These are phyloP conservation scores for Boletales sp. DNA, from an alignment of 768 basidiomycete genomes.

Conservation along the genomic window DNA sequence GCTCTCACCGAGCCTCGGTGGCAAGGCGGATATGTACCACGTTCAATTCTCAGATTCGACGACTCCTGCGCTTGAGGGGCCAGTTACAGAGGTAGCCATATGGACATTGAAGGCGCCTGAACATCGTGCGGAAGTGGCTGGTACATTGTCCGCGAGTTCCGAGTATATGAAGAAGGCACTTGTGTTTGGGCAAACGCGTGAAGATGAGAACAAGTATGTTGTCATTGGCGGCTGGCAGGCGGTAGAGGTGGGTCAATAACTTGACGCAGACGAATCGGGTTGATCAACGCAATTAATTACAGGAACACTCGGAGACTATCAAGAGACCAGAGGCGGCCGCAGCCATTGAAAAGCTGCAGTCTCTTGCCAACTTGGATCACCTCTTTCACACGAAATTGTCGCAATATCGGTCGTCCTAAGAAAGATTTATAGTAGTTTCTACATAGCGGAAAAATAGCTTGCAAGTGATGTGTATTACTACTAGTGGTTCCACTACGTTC, in stretches of 20 bases:
- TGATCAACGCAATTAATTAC: not conserved
- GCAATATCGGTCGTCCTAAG: not conserved
- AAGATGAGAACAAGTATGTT: constrained; percentile 20
- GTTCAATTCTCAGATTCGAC: constrained; percentile 16
- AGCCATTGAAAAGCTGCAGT: constrained; percentile 4
- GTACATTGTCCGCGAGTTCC: constrained; percentile 8
- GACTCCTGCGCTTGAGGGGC: constrained; percentile 12
- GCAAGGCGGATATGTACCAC: constrained; percentile 13
- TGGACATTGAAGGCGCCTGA: constrained; percentile 20
- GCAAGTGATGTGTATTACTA: too few relatives aligned
- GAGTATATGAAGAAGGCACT: constrained; percentile 8
- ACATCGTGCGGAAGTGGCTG: constrained; percentile 15
- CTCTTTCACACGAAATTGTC: constrained; percentile 10
- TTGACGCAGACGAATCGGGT: too few relatives aligned
- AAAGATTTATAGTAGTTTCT: too few relatives aligned
- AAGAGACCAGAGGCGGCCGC: constrained; percentile 7
- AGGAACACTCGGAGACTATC: constrained; percentile 15
- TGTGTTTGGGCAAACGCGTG: constrained; percentile 18
- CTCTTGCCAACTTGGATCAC: constrained; percentile 15
- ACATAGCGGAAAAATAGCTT: too few relatives aligned
- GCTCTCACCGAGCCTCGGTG: constrained; percentile 5
- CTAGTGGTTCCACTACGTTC: too few relatives aligned
- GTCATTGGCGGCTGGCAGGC: constrained; percentile 19
- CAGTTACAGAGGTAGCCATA: constrained; percentile 21
- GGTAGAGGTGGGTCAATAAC: constrained; percentile 19